These are phyloP conservation scores for Vigna radiata DNA, from an alignment of 306 rosid species.

Conservation along the genomic window DNA sequence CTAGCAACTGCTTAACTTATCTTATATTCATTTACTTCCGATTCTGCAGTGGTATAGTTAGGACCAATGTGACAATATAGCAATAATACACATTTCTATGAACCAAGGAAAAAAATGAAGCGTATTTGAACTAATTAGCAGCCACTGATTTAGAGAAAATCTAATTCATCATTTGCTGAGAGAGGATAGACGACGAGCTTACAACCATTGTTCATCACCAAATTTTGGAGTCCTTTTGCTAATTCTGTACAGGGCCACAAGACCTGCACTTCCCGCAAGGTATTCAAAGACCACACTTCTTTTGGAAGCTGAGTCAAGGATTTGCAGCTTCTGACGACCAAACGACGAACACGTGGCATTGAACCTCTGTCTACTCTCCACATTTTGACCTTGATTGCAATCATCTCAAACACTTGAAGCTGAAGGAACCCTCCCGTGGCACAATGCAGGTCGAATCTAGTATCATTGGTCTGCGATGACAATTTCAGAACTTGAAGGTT, in stretches of 20 bases:
- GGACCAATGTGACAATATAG: neutral
- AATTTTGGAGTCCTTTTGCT: neutral
- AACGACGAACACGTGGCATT: neutral
- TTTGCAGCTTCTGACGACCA: neutral
- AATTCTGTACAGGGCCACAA: neutral
- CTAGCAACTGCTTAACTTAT: neutral
- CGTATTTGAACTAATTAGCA: neutral
- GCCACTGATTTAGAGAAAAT: neutral
- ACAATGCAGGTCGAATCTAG: neutral
- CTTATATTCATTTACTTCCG: neutral
- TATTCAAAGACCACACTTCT: neutral
- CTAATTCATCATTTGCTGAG: neutral
- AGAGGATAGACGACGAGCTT: constrained; percentile 2
- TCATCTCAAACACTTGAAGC: constrained; percentile 29
- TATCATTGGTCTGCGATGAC: neutral
- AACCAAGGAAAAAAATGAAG: neutral
- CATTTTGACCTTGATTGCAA: rapidly evolving
- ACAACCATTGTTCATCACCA: neutral
- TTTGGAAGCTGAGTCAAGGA: neutral
- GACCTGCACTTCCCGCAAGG: neutral
- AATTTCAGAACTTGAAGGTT: constrained; percentile 28
- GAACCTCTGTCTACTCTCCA: neutral
- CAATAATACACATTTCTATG: neutral
- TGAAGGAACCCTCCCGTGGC: neutral
- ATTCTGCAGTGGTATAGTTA: neutral